Conservation (phyloP, 306 rosid species). For the Citrullus amarus region DNA sequence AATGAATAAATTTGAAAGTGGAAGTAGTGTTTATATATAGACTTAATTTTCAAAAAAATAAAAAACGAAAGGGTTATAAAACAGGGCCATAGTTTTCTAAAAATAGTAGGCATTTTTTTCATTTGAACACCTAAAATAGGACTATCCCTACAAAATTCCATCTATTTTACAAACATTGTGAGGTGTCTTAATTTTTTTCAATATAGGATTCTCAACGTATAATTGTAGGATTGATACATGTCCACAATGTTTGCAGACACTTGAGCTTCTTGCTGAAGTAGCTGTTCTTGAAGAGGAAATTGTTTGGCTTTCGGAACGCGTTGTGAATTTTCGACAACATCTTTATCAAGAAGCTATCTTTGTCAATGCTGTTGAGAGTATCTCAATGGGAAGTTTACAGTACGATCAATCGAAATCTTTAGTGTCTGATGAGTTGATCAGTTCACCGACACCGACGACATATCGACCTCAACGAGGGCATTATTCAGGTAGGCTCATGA, state of each 20-base stretch:
- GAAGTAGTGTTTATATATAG: no score
- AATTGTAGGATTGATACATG: neutral
- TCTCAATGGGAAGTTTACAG: constrained; percentile 30
- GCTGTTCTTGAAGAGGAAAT: constrained; percentile 88
- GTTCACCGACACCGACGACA: constrained; percentile 12
- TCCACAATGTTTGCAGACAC: constrained; percentile 32
- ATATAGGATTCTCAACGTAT: no score
- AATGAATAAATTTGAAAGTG: no score
- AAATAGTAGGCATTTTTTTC: no score
- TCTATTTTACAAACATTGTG: no score
- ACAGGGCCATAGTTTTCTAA: no score
- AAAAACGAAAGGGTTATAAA: no score
- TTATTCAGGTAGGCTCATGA: constrained; percentile 20
- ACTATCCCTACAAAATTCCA: no score
- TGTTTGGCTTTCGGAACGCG: constrained; percentile 53
- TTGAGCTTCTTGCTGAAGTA: constrained; percentile 82
- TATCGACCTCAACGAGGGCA: constrained; percentile 25
- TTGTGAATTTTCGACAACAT: constrained; percentile 64
- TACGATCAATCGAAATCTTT: constrained; percentile 63
- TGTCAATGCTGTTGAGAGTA: constrained; percentile 26
- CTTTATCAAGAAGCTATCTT: constrained; percentile 67
- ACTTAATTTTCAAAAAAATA: no score
- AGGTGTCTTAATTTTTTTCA: no score
- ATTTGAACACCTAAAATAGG: no score
- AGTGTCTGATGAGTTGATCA: constrained; percentile 39